phyloP scores from a whole-genome alignment of 768 basidiomycete genomes.

The Boletus rex-veris region DNA sequence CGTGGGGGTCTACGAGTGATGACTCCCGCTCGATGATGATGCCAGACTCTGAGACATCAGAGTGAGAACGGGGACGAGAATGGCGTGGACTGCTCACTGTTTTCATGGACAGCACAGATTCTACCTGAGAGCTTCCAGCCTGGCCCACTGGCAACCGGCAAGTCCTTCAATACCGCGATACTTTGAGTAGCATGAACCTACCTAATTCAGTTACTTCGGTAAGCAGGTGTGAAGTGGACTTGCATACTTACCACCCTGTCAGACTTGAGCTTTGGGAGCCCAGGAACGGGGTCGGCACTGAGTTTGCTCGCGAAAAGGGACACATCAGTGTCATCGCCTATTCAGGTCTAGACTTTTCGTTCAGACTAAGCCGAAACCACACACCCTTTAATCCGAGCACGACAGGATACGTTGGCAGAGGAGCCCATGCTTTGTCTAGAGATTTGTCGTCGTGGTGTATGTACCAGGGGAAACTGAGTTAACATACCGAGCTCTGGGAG shows the following conservation, averaged over 20 bases:
- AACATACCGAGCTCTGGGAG: constrained; percentile 49
- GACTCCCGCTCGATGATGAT: constrained; percentile 68
- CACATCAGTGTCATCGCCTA: constrained; percentile 61
- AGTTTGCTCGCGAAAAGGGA: constrained; percentile 58
- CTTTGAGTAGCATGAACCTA: constrained; percentile 79
- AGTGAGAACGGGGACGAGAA: not conserved
- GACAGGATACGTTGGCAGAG: constrained; percentile 84
- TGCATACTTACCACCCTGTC: constrained; percentile 56
- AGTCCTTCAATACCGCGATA: constrained; percentile 74
- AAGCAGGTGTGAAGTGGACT: not conserved
- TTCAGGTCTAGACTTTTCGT: not conserved
- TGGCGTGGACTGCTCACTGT: constrained; percentile 50
- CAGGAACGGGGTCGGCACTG: constrained; percentile 45
- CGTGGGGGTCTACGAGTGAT: constrained; percentile 58
- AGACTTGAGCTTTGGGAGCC: constrained; percentile 67
- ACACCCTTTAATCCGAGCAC: constrained; percentile 69
- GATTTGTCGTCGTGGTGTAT: not conserved
- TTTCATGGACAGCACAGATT: constrained; percentile 72
- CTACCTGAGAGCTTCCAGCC: constrained; percentile 75
- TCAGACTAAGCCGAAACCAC: not conserved
- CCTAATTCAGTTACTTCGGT: not conserved
- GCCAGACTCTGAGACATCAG: constrained; percentile 54
- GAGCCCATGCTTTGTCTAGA: constrained; percentile 63
- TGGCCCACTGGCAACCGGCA: constrained; percentile 70
- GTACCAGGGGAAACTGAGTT: not conserved